Percentiles rank a stretch among this genome's conserved stretches.
These are phyloP conservation scores for Eimeria sp. DNA, from an alignment of 169 alveolate genomes.

Conservation along the genomic window DNA sequence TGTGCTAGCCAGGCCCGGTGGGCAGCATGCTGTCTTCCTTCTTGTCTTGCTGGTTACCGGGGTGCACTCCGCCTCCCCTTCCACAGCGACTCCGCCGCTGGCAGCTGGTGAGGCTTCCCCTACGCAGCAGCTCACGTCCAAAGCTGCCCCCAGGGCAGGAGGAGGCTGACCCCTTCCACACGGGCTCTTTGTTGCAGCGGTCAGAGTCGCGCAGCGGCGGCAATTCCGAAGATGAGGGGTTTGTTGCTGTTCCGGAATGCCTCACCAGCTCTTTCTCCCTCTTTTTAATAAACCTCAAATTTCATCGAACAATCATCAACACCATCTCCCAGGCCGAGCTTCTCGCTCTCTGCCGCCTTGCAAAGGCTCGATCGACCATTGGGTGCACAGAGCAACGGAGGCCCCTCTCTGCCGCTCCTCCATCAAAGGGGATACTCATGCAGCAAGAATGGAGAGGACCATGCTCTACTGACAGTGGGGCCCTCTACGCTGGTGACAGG, in stretches of 20 bases:
- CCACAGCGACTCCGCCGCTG: slow-evolving; percentile 11
- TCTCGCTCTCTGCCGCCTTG: slow-evolving; percentile 27
- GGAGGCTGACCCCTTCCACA: neutral
- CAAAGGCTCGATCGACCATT: neutral
- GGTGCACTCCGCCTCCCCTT: neutral
- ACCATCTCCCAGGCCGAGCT: slow-evolving; percentile 24
- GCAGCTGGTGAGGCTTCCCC: slow-evolving; percentile 2
- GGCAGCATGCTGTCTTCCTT: neutral
- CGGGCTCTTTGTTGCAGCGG: no score
- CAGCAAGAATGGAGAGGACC: no score
- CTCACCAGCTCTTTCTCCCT: neutral
- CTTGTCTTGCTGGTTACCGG: neutral
- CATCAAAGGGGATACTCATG: neutral
- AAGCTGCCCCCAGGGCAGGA: no score
- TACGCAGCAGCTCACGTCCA: neutral
- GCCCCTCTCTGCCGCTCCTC: neutral
- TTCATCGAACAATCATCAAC: neutral
- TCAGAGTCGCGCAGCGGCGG: neutral
- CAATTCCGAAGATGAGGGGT: neutral
- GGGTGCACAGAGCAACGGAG: neutral
- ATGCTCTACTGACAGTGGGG: no score
- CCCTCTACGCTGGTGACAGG: neutral
- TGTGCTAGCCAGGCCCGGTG: neutral
- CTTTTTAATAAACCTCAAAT: neutral
- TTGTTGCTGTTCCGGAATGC: neutral